A percentile compares a stretch with the other conserved stretches of the same genome.
Evolutionary conservation across 495 filamentous ascomycete genomes (phyloP).

Genomic region (Jackrogersella multiformis): DNA sequence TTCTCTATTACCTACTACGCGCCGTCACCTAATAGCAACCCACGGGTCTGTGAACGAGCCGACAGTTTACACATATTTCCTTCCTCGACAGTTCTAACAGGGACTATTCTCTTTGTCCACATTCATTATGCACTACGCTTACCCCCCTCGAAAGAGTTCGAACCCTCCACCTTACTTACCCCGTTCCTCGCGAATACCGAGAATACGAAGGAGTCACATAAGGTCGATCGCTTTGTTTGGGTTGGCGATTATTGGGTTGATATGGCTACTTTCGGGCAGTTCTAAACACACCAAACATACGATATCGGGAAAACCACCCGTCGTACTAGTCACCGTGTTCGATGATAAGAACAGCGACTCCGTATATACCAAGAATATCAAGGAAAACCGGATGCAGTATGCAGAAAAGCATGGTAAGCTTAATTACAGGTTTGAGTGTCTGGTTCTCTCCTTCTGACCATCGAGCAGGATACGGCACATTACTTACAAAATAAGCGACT

Average conservation of each 20-base stretch:
- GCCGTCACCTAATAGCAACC: conserved; percentile 6
- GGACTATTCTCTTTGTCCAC: conserved; percentile 10
- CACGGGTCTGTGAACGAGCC: not conserved
- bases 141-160: conserved; percentile 84
- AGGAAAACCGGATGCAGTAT: conserved; percentile 85
- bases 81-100: conserved; percentile 3
- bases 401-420: conserved; percentile 84
- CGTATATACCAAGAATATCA: conserved; percentile 73
- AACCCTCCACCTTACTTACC: conserved; percentile 69
- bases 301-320: conserved; percentile 75
- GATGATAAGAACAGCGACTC: conserved; percentile 70
- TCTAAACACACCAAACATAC: conserved; percentile 38
- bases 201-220: conserved; percentile 71
- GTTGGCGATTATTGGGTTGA: conserved; percentile 63
- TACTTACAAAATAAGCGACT: conserved; percentile 82
- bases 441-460: conserved; percentile 17
- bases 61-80: not conserved
- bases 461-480: conserved; percentile 80
- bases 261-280: conserved; percentile 70
- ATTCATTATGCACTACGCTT: conserved; percentile 85
- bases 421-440: not conserved
- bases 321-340: conserved; percentile 88
- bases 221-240: conserved; percentile 68
- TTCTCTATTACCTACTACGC: conserved; percentile 10
- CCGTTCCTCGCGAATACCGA: conserved; percentile 67